phyloP scores from a whole-genome alignment of 2,329 filamentous ascomycete species.

The Cladosporium sp. region DNA sequence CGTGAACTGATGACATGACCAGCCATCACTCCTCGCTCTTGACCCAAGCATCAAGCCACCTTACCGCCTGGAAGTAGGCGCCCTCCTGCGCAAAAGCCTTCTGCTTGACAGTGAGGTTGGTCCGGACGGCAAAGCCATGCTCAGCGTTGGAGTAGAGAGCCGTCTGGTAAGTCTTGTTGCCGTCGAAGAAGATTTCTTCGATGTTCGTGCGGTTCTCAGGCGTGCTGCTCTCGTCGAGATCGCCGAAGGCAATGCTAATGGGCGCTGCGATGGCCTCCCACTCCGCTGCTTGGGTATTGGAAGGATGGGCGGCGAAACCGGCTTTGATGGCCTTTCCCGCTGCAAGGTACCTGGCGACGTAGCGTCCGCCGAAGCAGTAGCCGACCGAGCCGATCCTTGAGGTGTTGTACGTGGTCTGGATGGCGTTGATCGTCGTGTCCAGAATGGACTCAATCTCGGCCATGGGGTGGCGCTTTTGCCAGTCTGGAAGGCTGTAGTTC shows the following conservation, averaged over 20 bases:
- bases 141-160: conserved; percentile 28
- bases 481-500: conserved; percentile 37
- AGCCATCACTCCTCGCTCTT: conserved; percentile 12
- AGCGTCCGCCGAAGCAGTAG: conserved; percentile 75
- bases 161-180: conserved; percentile 29
- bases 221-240: conserved; percentile 16
- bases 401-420: conserved; percentile 46
- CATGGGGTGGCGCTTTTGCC: conserved; percentile 40
- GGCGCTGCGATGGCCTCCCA: conserved; percentile 60
- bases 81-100: conserved; percentile 32
- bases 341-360: conserved; percentile 58
- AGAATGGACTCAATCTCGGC: conserved; percentile 44
- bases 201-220: conserved; percentile 19
- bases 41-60: conserved; percentile 32
- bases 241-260: conserved; percentile 52
- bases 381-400: conserved; percentile 60
- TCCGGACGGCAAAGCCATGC: conserved; percentile 31
- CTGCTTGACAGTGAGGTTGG: conserved; percentile 23
- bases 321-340: conserved; percentile 50
- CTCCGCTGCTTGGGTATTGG: conserved; percentile 60
- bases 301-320: conserved; percentile 66
- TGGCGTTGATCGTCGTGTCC: conserved; percentile 33
- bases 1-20: too few relatives aligned
- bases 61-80: conserved; percentile 29
- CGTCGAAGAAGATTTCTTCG: conserved; percentile 24